Conservation (phyloP, 2,329 filamentous ascomycete genomes). For the Sphaerulina musiva region DNA sequence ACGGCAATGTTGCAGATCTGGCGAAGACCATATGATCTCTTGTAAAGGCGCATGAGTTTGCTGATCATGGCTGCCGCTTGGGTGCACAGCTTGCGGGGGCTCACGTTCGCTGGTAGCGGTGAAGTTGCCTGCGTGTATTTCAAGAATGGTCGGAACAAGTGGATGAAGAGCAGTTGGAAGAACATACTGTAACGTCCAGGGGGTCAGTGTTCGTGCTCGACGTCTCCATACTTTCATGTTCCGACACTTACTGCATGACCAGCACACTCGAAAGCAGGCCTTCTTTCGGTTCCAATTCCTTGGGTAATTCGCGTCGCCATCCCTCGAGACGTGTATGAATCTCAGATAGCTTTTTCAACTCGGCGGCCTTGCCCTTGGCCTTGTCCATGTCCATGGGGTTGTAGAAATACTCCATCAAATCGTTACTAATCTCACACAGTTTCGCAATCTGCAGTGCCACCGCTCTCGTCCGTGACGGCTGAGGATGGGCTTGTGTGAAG, state of each 20-base stretch:
- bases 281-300: slow-evolving; percentile 82
- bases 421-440: slow-evolving; percentile 88
- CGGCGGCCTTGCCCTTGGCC: slow-evolving; percentile 65
- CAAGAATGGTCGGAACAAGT: slow-evolving; percentile 89
- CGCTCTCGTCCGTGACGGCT: slow-evolving; percentile 76
- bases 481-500: slow-evolving; percentile 62
- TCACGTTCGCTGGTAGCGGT: slow-evolving; percentile 78
- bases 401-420: slow-evolving; percentile 84
- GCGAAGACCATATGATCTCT: slow-evolving; percentile 79
- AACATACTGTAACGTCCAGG: slow-evolving; percentile 65
- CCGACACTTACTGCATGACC: slow-evolving; percentile 70
- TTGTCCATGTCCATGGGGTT: slow-evolving; percentile 63
- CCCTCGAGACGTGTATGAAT: slow-evolving; percentile 82
- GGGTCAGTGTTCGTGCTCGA: slow-evolving; percentile 22
- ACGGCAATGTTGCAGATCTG: slow-evolving; percentile 96
- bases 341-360: slow-evolving; percentile 88
- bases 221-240: not conserved
- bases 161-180: slow-evolving; percentile 90
- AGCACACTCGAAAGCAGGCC: slow-evolving; percentile 79
- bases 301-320: slow-evolving; percentile 78
- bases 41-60: slow-evolving; percentile 90
- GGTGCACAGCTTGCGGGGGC: slow-evolving; percentile 82
- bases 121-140: slow-evolving; percentile 79
- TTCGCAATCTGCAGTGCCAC: slow-evolving; percentile 73
- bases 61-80: slow-evolving; percentile 84